phyloP scores from a whole-genome alignment of 2,329 filamentous ascomycete species.

The Trichoderma harzianum region DNA sequence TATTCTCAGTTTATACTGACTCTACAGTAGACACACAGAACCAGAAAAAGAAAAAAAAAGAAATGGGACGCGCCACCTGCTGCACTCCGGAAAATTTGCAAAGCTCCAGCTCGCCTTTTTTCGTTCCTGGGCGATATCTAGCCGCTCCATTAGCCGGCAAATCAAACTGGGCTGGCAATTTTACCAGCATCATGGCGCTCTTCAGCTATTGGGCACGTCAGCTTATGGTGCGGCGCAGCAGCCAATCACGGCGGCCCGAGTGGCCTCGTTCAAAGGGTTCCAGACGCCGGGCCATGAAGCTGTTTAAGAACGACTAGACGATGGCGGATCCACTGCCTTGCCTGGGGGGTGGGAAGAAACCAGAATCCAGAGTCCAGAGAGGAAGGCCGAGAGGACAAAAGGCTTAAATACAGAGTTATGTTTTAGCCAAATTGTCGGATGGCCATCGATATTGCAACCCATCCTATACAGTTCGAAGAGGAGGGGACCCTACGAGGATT shows the following conservation, averaged over 20 bases:
- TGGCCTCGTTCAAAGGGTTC: not conserved
- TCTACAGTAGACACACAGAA: not conserved
- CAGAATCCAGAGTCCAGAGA: not conserved
- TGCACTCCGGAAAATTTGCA: not conserved
- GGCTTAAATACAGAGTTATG: constrained; percentile 13
- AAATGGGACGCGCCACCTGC: not conserved
- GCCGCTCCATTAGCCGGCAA: not conserved
- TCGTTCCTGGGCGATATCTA: not conserved
- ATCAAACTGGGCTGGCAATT: not conserved
- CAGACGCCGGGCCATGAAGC: constrained; percentile 3
- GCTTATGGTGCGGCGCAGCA: not conserved
- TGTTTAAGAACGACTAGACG: not conserved
- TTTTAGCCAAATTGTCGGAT: not conserved
- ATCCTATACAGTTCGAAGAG: not conserved
- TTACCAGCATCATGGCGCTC: not conserved
- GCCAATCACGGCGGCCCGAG: not conserved
- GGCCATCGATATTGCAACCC: not conserved
- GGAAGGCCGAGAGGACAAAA: not conserved
- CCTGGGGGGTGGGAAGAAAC: not conserved
- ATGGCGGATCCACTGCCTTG: not conserved
- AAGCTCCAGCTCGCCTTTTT: not conserved
- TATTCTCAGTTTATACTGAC: not conserved
- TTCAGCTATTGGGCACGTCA: constrained; percentile 9
- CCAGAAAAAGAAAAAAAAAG: not conserved
- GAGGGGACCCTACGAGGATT: not conserved